Base-by-base conservation (phyloP, 305 asterid species). In the Stenogyne calaminthoides region DNA sequence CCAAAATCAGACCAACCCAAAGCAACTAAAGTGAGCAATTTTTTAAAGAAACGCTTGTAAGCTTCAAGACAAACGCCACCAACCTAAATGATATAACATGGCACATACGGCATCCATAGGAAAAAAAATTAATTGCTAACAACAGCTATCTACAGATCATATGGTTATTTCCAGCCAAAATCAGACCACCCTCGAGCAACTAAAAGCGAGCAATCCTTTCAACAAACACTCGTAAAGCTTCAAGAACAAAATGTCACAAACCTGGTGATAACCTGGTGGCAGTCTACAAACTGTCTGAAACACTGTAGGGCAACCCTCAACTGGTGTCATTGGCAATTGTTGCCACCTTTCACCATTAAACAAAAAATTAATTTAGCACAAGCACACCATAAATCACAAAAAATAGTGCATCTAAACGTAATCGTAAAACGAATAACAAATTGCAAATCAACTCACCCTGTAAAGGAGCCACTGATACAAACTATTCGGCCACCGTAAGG, bases 231-330 rank as follows among this genome's bases (percentile, higher is more conserved):
- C 58, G 57, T 51, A 73, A 69, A 69, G 62, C 57, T 69, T 74
- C 60, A 59, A 61, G 36, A 51, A 73, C 67, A 61, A 42, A 49
- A 66, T 65, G 61, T 62, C 39, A 74, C 78, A 19, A 71, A 80
- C 99, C 99, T 92, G 96, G 83, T 95, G 97, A 81, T 79, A 91
- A 78, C 99, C 98, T 2, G 91, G 88, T n/a, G 96, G 96, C 64
- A 95, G 68, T 84, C 86, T 91, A 78, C 93, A 95, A 42, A 95
- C 80, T 1, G 95, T 85, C 84, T 95, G 98, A 88, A 95, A 95
- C 16, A 88, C 93, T n/a, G 95, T 88, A 19, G 97, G 96, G 82
- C 97, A 92, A 40, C 99, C 99, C 89, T 95, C 99, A 1, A 95
- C 91, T 1, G 98, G 99, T 29, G 96, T 82, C 99, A 95, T 95